These are phyloP conservation scores for Suillus fuscotomentosus DNA, from an alignment of 768 basidiomycete species.

Conservation along the genomic window DNA sequence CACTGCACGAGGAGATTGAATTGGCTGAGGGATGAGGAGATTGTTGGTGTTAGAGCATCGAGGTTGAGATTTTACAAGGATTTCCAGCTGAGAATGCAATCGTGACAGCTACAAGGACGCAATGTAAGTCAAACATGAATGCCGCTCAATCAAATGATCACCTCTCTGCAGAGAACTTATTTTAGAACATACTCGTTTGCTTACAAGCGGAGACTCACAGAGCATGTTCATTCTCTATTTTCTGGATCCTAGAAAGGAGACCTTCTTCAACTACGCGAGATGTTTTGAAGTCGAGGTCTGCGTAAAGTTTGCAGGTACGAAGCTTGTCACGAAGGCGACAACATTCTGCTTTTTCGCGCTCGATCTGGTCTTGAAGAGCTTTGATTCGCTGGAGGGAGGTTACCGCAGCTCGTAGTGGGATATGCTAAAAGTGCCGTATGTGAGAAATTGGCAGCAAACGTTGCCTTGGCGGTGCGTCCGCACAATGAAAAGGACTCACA, in stretches of 20 bases:
- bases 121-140: constrained; percentile 11
- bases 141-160: neutral
- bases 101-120: constrained; percentile 27
- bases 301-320: constrained; percentile 25
- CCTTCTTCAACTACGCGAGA: constrained; percentile 35
- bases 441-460: constrained; percentile 17
- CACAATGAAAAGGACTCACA: constrained; percentile 20
- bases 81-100: constrained; percentile 35
- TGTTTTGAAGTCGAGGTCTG: constrained; percentile 31
- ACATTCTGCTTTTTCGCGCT: constrained; percentile 30
- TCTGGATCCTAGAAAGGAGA: constrained; percentile 29
- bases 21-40: constrained; percentile 48
- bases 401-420: constrained; percentile 29
- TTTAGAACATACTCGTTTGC: neutral
- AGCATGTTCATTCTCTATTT: constrained; percentile 28
- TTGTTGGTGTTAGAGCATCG: constrained; percentile 37
- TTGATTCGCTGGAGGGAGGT: constrained; percentile 40
- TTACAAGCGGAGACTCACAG: constrained; percentile 20
- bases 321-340: constrained; percentile 32
- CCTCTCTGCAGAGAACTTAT: constrained; percentile 1
- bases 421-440: constrained; percentile 25
- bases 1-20: constrained; percentile 43
- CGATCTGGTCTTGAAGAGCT: constrained; percentile 32
- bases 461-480: neutral
- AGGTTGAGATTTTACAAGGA: constrained; percentile 31